Percentiles rank a stretch among this genome's conserved stretches.
Evolutionary conservation across 345 rosid genomes (phyloP).

Genomic region (Kandelia obovata): DNA sequence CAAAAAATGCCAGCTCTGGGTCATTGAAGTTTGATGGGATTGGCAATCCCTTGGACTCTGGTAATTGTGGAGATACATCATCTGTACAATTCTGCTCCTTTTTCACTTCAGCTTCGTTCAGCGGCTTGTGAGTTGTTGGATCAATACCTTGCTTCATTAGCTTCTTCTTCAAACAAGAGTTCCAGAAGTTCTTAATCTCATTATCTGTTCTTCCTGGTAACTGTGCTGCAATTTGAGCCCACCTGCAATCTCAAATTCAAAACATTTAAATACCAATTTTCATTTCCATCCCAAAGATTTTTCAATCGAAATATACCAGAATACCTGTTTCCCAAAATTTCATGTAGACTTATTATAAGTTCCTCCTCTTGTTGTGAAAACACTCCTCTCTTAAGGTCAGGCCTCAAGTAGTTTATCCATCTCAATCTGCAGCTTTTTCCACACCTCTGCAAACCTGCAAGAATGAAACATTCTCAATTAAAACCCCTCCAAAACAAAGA

Average conservation of each 20-base stretch:
- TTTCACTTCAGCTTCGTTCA: slow-evolving; percentile 30
- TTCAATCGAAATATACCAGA: slow-evolving; percentile 1
- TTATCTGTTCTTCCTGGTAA: slow-evolving; percentile 70
- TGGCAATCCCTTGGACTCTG: slow-evolving; percentile 1
- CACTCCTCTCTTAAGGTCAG: slow-evolving; percentile 74
- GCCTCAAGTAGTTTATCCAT: slow-evolving; percentile 92
- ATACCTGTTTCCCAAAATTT: slow-evolving; percentile 46
- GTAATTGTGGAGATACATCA: slow-evolving; percentile 8
- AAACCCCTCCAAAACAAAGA: neutral
- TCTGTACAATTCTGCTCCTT: slow-evolving; percentile 26
- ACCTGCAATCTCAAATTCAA: slow-evolving; percentile 30
- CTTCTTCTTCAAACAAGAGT: slow-evolving; percentile 69
- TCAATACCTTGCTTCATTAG: slow-evolving; percentile 66
- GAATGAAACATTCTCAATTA: neutral
- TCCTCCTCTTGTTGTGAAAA: slow-evolving; percentile 48
- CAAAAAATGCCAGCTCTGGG: slow-evolving; percentile 42
- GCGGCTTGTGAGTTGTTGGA: slow-evolving; percentile 55
- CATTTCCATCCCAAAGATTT: neutral
- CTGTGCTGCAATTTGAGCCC: slow-evolving; percentile 68
- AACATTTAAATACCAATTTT: slow-evolving; percentile 1
- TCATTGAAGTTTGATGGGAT: slow-evolving; percentile 21
- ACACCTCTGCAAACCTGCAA: slow-evolving; percentile 62
- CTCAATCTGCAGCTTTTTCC: slow-evolving; percentile 91
- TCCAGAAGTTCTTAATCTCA: slow-evolving; percentile 74
- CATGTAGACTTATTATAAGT: slow-evolving; percentile 36